Base-by-base conservation (phyloP, 176 grass and related monocot genomes). In the Musa itinerans region DNA sequence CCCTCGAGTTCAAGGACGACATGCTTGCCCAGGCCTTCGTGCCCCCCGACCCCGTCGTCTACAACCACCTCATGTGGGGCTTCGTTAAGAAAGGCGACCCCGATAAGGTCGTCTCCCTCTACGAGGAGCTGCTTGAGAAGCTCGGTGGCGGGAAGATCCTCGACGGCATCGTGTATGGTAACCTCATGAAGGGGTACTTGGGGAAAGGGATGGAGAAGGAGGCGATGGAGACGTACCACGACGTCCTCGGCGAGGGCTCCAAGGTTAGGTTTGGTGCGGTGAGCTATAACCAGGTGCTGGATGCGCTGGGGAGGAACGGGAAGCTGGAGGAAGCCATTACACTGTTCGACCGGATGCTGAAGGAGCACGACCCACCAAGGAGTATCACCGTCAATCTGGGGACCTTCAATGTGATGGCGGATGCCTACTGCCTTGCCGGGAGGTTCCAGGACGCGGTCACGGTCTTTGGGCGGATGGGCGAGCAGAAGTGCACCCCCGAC, bases 161-260 rank as follows among this genome's bases (percentile, higher is more conserved):
- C 21, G 87, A 90, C 81, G 85, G 87, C 27, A 85, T 88, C 9
- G 73, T 92, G 22, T 96, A 92, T 17, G 92, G 92, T 43, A 92
- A 81, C 80, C 85, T 92, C 48, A 89, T 96, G 85, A 92, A 90
- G 53, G 87, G 83, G 2, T 92, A 92, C 78, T 90, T 96, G 73
- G 79, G 82, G 22, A 83, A 71, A 70, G 85, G 83, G 68, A 88
- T 84, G 87, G 87, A 86, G 72, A 83, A 89, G 49, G 86, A 89
- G 65, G 89, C 89, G 0, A 96, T 92, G 85, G 85, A 81, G 15
- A 88, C 83, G 55, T 86, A 84, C 65, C 7, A 54, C 10, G 83
- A 88, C 65, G 73, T 73, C 3, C 71, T 96, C 0, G 43, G 74
- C 50, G 69, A 73, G 11, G 79, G 80, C 10, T 96, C 83, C 0